phyloP scores from a whole-genome alignment of 306 rosid genomes.

The Mimosa bimucronata region DNA sequence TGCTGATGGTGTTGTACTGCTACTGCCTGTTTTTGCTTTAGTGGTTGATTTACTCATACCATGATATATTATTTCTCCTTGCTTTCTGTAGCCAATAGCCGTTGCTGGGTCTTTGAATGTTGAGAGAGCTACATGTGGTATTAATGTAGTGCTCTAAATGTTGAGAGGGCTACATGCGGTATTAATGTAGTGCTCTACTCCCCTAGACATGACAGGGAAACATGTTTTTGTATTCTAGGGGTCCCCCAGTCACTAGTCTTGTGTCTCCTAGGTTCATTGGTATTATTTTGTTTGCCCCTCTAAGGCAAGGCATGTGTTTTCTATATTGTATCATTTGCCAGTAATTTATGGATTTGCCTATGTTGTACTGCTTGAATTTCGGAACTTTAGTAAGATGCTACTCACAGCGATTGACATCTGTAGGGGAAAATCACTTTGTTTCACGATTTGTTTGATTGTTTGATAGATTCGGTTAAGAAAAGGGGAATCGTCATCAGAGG shows the following conservation, averaged over 20 bases:
- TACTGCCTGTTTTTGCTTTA: slow-evolving; percentile 39
- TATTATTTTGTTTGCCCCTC: slow-evolving; percentile 48
- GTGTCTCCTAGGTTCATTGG: slow-evolving; percentile 43
- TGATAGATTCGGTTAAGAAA: not conserved
- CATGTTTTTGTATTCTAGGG: slow-evolving; percentile 32
- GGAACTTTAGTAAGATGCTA: not conserved
- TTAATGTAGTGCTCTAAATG: slow-evolving; percentile 43
- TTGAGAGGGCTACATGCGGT: slow-evolving; percentile 46
- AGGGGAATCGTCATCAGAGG: not conserved
- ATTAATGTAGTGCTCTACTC: slow-evolving; percentile 36
- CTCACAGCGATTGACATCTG: not conserved
- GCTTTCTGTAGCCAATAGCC: slow-evolving; percentile 46
- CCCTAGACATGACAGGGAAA: slow-evolving; percentile 43
- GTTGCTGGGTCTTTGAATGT: slow-evolving; percentile 41
- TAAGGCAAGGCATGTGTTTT: slow-evolving; percentile 24
- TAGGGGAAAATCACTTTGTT: not conserved
- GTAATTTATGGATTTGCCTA: slow-evolving; percentile 36
- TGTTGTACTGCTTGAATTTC: not conserved
- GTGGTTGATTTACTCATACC: slow-evolving; percentile 44
- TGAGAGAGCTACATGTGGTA: slow-evolving; percentile 47
- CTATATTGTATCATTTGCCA: slow-evolving; percentile 40
- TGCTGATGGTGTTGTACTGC: slow-evolving; percentile 25
- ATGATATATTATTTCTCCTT: slow-evolving; percentile 35
- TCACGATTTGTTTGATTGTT: not conserved
- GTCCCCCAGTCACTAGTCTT: slow-evolving; percentile 33